Conservation (phyloP, 2,329 filamentous ascomycete species). For the Diaporthe batatas region DNA sequence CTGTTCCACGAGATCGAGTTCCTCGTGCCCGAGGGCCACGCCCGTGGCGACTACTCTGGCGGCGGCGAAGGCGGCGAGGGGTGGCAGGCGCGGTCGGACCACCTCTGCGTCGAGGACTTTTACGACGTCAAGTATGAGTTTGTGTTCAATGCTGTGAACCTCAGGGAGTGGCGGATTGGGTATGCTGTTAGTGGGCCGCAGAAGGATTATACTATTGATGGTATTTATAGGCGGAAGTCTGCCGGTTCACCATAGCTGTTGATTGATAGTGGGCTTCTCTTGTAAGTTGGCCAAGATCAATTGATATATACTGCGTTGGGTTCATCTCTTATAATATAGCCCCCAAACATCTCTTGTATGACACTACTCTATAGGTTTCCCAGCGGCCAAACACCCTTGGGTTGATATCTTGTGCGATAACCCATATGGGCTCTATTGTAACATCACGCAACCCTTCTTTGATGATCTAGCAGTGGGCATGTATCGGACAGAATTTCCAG, state of each 20-base stretch:
- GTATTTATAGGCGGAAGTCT: conserved; percentile 61
- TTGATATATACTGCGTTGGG: too few relatives aligned
- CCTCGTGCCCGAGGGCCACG: conserved; percentile 51
- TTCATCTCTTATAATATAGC: too few relatives aligned
- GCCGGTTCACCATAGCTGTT: background rate
- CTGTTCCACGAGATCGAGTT: conserved; percentile 83
- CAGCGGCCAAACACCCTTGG: too few relatives aligned
- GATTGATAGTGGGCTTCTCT: background rate
- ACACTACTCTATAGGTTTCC: too few relatives aligned
- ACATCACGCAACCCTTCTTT: too few relatives aligned
- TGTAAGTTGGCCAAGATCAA: too few relatives aligned
- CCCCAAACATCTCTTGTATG: too few relatives aligned
- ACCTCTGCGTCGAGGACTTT: conserved; percentile 79
- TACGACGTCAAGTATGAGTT: conserved; percentile 81
- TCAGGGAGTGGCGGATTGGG: conserved; percentile 70
- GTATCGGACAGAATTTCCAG: too few relatives aligned
- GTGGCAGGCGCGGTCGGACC: conserved; percentile 75
- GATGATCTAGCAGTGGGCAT: too few relatives aligned
- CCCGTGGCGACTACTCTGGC: conserved; percentile 45
- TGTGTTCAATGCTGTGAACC: conserved; percentile 67
- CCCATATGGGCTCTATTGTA: too few relatives aligned
- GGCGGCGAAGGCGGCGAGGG: conserved; percentile 54
- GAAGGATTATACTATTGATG: conserved; percentile 77
- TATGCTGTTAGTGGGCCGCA: conserved; percentile 79
- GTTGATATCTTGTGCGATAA: too few relatives aligned